These are phyloP conservation scores for Litchi chinensis DNA, from an alignment of 345 rosid genomes.

Conservation along the genomic window DNA sequence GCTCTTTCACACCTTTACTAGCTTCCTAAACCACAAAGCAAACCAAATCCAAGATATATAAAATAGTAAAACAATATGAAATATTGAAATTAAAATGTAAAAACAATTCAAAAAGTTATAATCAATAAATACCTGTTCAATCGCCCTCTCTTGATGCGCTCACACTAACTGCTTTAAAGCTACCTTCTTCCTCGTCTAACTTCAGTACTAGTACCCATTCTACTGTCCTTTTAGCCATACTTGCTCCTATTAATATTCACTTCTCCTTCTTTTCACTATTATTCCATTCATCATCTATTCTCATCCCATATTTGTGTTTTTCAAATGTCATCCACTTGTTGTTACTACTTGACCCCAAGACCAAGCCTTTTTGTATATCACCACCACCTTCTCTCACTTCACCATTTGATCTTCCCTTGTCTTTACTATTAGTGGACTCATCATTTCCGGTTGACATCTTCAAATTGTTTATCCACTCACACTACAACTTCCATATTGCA, in stretches of 20 bases:
- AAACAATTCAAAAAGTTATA: not conserved
- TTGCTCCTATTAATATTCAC: slow-evolving; percentile 44
- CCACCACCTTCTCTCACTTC: not conserved
- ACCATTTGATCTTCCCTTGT: too few relatives aligned
- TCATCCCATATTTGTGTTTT: slow-evolving; percentile 19
- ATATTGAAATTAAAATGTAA: slow-evolving; percentile 12
- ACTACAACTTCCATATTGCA: not conserved
- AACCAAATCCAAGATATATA: slow-evolving; percentile 11
- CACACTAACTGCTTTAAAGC: slow-evolving; percentile 40
- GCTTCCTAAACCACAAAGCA: slow-evolving; percentile 56
- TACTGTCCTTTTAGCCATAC: slow-evolving; percentile 66
- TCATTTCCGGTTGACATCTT: not conserved
- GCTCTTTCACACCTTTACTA: slow-evolving; percentile 63
- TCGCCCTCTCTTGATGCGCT: slow-evolving; percentile 44
- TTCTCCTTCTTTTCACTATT: slow-evolving; percentile 6
- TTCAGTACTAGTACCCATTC: slow-evolving; percentile 83
- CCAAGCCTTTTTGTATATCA: slow-evolving; percentile 20
- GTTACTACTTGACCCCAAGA: not conserved
- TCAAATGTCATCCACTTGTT: slow-evolving; percentile 81
- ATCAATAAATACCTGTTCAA: slow-evolving; percentile 48
- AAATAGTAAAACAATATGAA: slow-evolving; percentile 1
- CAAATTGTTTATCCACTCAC: not conserved
- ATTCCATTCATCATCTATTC: slow-evolving; percentile 9
- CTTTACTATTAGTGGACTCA: slow-evolving; percentile 9
- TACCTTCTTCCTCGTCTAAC: slow-evolving; percentile 48